Evolutionary conservation across 805 yeast genomes (phyloP), one percentile per base, ranked within the genome.

Genomic region (Metschnikowia amazonensis): DNA sequence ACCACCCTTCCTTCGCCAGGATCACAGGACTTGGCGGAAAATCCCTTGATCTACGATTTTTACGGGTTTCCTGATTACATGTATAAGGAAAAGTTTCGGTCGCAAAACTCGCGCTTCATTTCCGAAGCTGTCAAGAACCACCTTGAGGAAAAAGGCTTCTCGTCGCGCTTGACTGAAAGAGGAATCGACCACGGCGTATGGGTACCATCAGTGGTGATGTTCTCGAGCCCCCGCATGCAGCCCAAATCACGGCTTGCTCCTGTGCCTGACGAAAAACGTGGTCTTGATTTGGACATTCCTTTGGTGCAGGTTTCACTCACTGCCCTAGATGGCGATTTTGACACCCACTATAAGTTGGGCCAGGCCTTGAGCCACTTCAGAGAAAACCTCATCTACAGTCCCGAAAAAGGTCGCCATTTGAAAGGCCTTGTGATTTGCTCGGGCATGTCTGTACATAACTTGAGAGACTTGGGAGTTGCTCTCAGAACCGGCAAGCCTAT

Each of bases 111-210:
- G 42, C 41, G 59, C 1, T 55, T 55, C 8, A 45, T 83, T 3
- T 78, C 86, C 0, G 44, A 68, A 16, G 64, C 70, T 42, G 65
- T 86, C 18, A 65, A 68, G 24, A 55, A 66, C 2, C 60, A 70
- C 2, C 64, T 85, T 17, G 52, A 55, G 10, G 53, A 58, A 5
- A 50, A 62, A 18, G 84, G 82, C 0, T 67, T 82, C 41, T 53
- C 65, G 2, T 63, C 81, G 0, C 62, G 64, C 23, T 48, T 78
- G 8, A 69, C 75, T 0, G 59, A 65, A n/a, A 67, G 94, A 45
- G 94, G 94, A 8, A 63, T 87, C 18, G 95, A 86, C 59, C 95
- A 86, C 64, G 95, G 95, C 5, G 82, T 74, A 6, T 86, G 92
- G 89, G 89, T 84, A 5, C 92, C 92, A 1, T 71, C 82, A 48